A percentile compares a stretch with the other conserved stretches of the same genome.
Conservation (phyloP, 2,329 filamentous ascomycete species). For the Aspergillus oerlinghausenensis region DNA sequence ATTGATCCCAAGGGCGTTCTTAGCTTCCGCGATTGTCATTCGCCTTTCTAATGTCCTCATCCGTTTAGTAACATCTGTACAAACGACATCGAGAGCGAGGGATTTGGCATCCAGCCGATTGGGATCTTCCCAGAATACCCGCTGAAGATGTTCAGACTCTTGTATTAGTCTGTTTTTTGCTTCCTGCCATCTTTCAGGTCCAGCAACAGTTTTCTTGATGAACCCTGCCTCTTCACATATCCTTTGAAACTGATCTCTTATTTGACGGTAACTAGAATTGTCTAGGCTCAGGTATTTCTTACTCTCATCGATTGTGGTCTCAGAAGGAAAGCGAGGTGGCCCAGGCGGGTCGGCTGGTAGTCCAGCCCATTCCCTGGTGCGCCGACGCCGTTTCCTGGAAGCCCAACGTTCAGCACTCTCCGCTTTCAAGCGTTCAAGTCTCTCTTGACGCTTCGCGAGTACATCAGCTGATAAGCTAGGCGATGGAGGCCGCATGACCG, state of each 20-base stretch:
- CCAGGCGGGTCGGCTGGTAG: slow-evolving; percentile 64
- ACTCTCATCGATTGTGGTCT: slow-evolving; percentile 76
- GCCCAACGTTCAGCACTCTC: slow-evolving; percentile 61
- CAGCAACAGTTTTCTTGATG: slow-evolving; percentile 70
- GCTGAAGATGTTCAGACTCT: slow-evolving; percentile 60
- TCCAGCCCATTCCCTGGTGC: slow-evolving; percentile 64
- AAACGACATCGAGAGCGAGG: slow-evolving; percentile 72
- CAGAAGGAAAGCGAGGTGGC: slow-evolving; percentile 71
- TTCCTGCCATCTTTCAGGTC: slow-evolving; percentile 67
- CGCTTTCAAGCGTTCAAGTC: slow-evolving; percentile 51
- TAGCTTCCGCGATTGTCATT: slow-evolving; percentile 72
- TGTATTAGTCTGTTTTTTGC: slow-evolving; percentile 64
- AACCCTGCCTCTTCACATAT: slow-evolving; percentile 67
- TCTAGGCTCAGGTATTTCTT: slow-evolving; percentile 65
- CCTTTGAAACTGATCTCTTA: slow-evolving; percentile 63
- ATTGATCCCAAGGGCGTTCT: slow-evolving; percentile 65
- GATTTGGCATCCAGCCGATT: slow-evolving; percentile 58
- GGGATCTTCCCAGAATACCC: slow-evolving; percentile 56
- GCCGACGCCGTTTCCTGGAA: slow-evolving; percentile 61
- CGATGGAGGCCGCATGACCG: slow-evolving; percentile 16
- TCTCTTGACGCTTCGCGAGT: slow-evolving; percentile 50
- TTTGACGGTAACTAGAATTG: slow-evolving; percentile 56
- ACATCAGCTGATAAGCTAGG: slow-evolving; percentile 44
- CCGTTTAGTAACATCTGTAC: slow-evolving; percentile 75
- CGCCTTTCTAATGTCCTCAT: slow-evolving; percentile 61